Evolutionary conservation across 441 rosid genomes (phyloP), one percentile per base, ranked within the genome.

Genomic region (Croton laevigatus): DNA sequence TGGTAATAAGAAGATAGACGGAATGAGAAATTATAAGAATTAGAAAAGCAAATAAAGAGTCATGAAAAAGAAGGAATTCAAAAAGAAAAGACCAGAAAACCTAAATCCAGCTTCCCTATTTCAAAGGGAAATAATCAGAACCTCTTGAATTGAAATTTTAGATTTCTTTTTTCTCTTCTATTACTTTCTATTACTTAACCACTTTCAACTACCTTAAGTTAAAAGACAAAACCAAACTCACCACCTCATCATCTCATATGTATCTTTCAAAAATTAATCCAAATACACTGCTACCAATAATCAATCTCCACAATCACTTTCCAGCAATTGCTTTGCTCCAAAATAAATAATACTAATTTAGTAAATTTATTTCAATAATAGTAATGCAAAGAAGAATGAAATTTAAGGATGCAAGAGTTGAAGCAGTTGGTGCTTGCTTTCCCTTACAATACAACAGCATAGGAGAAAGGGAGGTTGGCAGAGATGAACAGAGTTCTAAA

Each of bases 61-160:
- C 76, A 78, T 71, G 82, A 62, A 74, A 79, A 76, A 70, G 71
- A 75, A 76, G 65, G 71, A 53, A 71, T 38, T 65, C 20, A 67
- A 76, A 62, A 60, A 53, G 77, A 78, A 70, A 59, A 72, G 71
- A 78, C 80, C 78, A 73, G 78, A 73, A 85, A 76, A 75, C 46
- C 66, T 72, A 71, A 75, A 73, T 70, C 54, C 65, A 72, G 68
- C 72, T 69, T 74, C 70, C 82, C 90, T 76, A 79, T 79, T 81
- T 73, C 82, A 61, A 70, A 81, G 83, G 91, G 71, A 88, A 88
- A 63, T 75, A 68, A 75, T 74, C 68, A 66, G 80, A 78, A 66
- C 87, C 89, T 73, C 79, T 74, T 59, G 78, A 79, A 80, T 72
- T n/a, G n/a, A n/a, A n/a, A n/a, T 3, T 66, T 69, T 57, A 66